These are phyloP conservation scores for Diutina scorzettiae DNA, from an alignment of 1,139 yeast species.

Conservation along the genomic window DNA sequence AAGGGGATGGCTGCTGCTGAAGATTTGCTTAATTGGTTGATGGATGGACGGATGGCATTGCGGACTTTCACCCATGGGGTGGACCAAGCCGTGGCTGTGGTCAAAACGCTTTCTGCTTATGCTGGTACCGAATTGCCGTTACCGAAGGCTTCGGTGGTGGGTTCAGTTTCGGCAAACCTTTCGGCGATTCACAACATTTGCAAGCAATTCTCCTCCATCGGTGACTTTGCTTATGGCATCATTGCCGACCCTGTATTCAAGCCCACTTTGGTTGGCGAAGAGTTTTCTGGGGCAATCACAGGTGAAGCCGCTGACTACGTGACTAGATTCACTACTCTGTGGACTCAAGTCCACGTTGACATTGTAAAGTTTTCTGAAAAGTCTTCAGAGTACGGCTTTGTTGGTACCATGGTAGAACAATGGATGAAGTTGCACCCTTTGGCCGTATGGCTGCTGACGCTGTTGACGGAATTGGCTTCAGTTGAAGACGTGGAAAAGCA, in stretches of 20 bases:
- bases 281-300: slow-evolving; percentile 9
- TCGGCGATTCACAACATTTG: slow-evolving; percentile 11
- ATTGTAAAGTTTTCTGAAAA: not conserved
- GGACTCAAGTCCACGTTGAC: not conserved
- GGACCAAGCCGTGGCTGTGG: not conserved
- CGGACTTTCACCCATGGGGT: not conserved
- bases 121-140: slow-evolving; percentile 6
- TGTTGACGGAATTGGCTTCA: slow-evolving; percentile 12
- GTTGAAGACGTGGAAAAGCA: slow-evolving; percentile 33
- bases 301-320: slow-evolving; percentile 9
- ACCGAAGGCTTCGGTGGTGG: slow-evolving; percentile 12
- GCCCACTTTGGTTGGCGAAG: not conserved
- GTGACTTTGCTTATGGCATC: slow-evolving; percentile 33
- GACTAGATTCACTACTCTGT: not conserved
- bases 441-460: slow-evolving; percentile 16
- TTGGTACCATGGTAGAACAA: slow-evolving; percentile 31
- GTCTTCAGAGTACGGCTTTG: slow-evolving; percentile 24
- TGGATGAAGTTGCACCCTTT: slow-evolving; percentile 21
- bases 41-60: slow-evolving; percentile 38
- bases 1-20: slow-evolving; percentile 76
- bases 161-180: slow-evolving; percentile 14
- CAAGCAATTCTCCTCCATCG: slow-evolving; percentile 35
- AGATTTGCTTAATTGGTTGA: slow-evolving; percentile 46
- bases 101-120: not conserved
- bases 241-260: not conserved